Evolutionary conservation across 2,329 filamentous ascomycete genomes (phyloP).

Genomic region (Sclerotinia nivalis): DNA sequence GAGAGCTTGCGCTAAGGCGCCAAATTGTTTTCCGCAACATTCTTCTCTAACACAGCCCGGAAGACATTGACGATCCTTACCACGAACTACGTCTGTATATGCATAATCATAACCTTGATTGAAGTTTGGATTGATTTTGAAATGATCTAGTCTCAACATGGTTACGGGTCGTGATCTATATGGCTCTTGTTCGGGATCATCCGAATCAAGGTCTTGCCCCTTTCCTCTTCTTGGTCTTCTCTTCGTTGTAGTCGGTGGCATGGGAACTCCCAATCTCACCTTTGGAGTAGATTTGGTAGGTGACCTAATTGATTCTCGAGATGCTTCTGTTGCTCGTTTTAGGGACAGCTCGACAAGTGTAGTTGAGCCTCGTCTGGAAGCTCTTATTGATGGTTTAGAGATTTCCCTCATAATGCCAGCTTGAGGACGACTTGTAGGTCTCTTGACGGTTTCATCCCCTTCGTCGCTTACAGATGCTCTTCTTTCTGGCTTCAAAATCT

Average conservation of each 20-base stretch:
- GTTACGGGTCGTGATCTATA: constrained; percentile 46
- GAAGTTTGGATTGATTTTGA: constrained; percentile 63
- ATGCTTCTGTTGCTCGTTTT: background rate
- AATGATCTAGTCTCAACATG: constrained; percentile 53
- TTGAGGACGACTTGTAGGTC: background rate
- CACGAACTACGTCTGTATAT: constrained; percentile 61
- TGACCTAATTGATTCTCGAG: background rate
- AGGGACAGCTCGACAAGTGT: background rate
- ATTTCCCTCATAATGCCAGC: background rate
- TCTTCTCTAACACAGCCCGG: constrained; percentile 60
- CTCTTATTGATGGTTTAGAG: constrained; percentile 24
- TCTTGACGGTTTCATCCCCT: background rate
- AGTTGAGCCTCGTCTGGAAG: background rate
- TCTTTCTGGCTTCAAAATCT: background rate
- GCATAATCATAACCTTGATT: constrained; percentile 62
- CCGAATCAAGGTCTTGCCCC: background rate
- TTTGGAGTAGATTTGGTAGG: background rate
- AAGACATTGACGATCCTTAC: constrained; percentile 58
- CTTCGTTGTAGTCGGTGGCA: background rate
- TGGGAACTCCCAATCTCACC: background rate
- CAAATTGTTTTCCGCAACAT: constrained; percentile 51
- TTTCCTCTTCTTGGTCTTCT: background rate
- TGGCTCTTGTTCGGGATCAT: constrained; percentile 39
- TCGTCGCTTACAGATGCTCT: constrained; percentile 20
- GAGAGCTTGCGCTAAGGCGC: constrained; percentile 35